Evolutionary conservation across 2,329 filamentous ascomycete genomes (phyloP).

Genomic region (Dothistroma septosporum): DNA sequence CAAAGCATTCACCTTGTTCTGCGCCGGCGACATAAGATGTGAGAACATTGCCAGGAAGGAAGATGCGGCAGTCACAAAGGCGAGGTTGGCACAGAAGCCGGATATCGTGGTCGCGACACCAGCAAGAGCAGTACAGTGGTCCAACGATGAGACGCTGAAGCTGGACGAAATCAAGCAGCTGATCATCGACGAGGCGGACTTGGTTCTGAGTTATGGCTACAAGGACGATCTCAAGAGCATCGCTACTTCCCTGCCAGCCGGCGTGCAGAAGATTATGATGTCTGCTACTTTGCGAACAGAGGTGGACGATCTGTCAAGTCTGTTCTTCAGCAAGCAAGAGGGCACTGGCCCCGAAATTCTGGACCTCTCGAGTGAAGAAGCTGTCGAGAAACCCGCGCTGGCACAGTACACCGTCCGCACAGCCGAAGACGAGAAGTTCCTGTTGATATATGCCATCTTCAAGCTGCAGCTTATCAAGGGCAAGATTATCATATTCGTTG

Average conservation of each 20-base stretch:
- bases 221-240: slow-evolving; percentile 82
- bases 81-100: slow-evolving; percentile 77
- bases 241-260: slow-evolving; percentile 71
- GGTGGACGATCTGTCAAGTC: slow-evolving; percentile 74
- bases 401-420: slow-evolving; percentile 88
- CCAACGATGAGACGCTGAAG: slow-evolving; percentile 67
- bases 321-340: slow-evolving; percentile 68
- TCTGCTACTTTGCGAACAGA: slow-evolving; percentile 88
- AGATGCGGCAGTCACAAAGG: slow-evolving; percentile 80
- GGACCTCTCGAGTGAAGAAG: slow-evolving; percentile 75
- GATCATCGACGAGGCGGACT: slow-evolving; percentile 89
- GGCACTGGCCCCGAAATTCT: slow-evolving; percentile 60
- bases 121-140: slow-evolving; percentile 72
- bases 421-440: slow-evolving; percentile 95
- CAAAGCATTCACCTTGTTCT: slow-evolving; percentile 73
- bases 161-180: slow-evolving; percentile 69
- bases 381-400: slow-evolving; percentile 54
- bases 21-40: slow-evolving; percentile 74
- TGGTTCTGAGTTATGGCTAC: slow-evolving; percentile 91
- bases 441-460: slow-evolving; percentile 89
- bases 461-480: slow-evolving; percentile 91
- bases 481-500: slow-evolving; percentile 81
- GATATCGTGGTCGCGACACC: slow-evolving; percentile 91
- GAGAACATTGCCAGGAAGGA: slow-evolving; percentile 89
- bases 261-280: slow-evolving; percentile 87